These are phyloP conservation scores for Cordyceps fumosorosea DNA, from an alignment of 2,329 filamentous ascomycete species.

Conservation along the genomic window DNA sequence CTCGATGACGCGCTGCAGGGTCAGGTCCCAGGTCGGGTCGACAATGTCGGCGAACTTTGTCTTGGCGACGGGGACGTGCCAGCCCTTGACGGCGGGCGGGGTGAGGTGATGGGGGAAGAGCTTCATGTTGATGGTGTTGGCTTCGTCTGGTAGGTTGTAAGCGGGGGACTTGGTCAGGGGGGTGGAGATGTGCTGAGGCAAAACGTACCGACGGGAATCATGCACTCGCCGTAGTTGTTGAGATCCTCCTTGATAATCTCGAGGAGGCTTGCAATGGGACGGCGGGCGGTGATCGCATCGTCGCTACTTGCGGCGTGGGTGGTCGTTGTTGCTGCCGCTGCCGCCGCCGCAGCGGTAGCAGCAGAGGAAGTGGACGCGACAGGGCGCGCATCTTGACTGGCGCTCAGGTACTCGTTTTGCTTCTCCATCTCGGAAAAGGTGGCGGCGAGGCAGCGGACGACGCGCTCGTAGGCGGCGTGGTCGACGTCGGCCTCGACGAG, in stretches of 20 bases:
- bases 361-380: constrained; percentile 28
- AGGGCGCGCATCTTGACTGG: constrained; percentile 39
- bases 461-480: constrained; percentile 72
- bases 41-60: constrained; percentile 59
- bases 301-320: constrained; percentile 24
- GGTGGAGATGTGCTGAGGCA: background rate
- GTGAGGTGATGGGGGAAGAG: constrained; percentile 77
- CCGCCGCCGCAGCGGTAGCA: constrained; percentile 27
- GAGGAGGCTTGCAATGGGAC: constrained; percentile 76
- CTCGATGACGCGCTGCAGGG: constrained; percentile 70
- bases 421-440: constrained; percentile 88
- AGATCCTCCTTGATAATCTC: constrained; percentile 78
- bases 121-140: constrained; percentile 94
- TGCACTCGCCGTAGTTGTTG: constrained; percentile 96
- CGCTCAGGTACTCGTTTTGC: constrained; percentile 76
- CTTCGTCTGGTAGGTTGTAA: constrained; percentile 56
- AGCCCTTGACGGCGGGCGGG: constrained; percentile 72
- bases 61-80: constrained; percentile 81
- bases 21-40: constrained; percentile 67
- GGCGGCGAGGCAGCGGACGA: constrained; percentile 77
- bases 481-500: constrained; percentile 63
- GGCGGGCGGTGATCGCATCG: constrained; percentile 37
- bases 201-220: constrained; percentile 83
- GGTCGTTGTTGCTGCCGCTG: constrained; percentile 25
- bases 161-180: background rate